Conservation (phyloP, 2,329 filamentous ascomycete species). For the Aureobasidium sp. region DNA sequence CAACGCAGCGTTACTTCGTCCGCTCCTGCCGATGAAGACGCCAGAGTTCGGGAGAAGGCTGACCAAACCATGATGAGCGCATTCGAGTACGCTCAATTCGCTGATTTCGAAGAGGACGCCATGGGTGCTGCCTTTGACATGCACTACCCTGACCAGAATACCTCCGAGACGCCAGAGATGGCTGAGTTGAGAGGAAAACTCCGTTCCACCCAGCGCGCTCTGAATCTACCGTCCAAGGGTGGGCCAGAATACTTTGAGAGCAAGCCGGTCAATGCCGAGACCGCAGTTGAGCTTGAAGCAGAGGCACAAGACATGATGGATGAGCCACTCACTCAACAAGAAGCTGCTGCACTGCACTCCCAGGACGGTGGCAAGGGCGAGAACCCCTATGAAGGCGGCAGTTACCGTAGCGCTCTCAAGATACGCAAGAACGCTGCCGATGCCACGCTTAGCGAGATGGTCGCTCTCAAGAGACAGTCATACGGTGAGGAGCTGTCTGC, state of each 20-base stretch:
- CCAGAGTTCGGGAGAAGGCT: neutral
- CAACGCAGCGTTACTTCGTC: neutral
- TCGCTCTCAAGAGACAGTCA: slow-evolving; percentile 14
- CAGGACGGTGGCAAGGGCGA: slow-evolving; percentile 3
- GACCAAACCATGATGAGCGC: slow-evolving; percentile 9
- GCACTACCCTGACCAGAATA: neutral
- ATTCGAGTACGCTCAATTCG: slow-evolving; percentile 13
- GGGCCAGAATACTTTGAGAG: neutral
- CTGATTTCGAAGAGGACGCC: slow-evolving; percentile 6
- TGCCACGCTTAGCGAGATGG: slow-evolving; percentile 10
- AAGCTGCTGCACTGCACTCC: slow-evolving; percentile 9
- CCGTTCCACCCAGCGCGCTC: neutral
- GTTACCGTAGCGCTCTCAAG: slow-evolving; percentile 6
- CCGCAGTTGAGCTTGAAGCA: slow-evolving; percentile 5
- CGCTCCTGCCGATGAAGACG: neutral
- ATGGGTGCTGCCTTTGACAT: slow-evolving; percentile 12
- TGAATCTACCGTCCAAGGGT: neutral
- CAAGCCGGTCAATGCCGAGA: neutral
- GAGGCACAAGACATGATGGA: slow-evolving; percentile 7
- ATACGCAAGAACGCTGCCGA: slow-evolving; percentile 9
- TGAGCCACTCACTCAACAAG: slow-evolving; percentile 13
- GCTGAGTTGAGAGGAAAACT: slow-evolving; percentile 10
- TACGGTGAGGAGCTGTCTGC: slow-evolving; percentile 13
- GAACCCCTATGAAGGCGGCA: slow-evolving; percentile 7
- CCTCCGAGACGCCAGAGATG: neutral